These are phyloP conservation scores for Daldinia eschscholtzii DNA, from an alignment of 2,329 filamentous ascomycete genomes.

Conservation along the genomic window DNA sequence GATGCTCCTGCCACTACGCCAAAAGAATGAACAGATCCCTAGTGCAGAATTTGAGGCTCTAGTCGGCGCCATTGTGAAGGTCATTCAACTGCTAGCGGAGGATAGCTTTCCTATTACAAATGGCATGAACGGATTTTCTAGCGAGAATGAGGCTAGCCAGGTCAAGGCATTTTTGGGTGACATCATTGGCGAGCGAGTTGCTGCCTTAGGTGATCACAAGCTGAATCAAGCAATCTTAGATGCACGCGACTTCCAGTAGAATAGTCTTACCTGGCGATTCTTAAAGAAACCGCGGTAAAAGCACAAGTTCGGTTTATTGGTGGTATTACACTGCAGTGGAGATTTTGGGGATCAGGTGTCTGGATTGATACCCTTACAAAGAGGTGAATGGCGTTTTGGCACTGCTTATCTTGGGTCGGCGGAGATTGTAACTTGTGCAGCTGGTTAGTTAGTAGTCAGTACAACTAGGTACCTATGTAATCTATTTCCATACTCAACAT, in stretches of 20 bases:
- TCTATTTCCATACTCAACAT: not conserved
- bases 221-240: conserved; percentile 67
- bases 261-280: not conserved
- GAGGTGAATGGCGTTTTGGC: conserved; percentile 14
- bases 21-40: conserved; percentile 60
- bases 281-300: not conserved
- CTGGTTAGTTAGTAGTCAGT: not conserved
- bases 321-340: not conserved
- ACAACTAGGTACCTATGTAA: not conserved
- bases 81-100: conserved; percentile 61
- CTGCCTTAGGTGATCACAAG: conserved; percentile 59
- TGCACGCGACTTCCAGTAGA: conserved; percentile 58
- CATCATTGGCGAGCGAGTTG: conserved; percentile 64
- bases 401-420: not conserved
- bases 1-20: conserved; percentile 66
- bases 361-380: conserved; percentile 44
- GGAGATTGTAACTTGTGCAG: conserved; percentile 5
- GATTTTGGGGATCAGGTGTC: conserved; percentile 32
- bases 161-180: conserved; percentile 68
- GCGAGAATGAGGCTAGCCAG: conserved; percentile 58
- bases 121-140: conserved; percentile 57
- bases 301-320: not conserved
- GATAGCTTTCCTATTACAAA: conserved; percentile 54
- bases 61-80: conserved; percentile 67
- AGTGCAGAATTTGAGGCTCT: conserved; percentile 67